Conservation (phyloP, 768 basidiomycete genomes). For the Stropharia rugosoannulata region DNA sequence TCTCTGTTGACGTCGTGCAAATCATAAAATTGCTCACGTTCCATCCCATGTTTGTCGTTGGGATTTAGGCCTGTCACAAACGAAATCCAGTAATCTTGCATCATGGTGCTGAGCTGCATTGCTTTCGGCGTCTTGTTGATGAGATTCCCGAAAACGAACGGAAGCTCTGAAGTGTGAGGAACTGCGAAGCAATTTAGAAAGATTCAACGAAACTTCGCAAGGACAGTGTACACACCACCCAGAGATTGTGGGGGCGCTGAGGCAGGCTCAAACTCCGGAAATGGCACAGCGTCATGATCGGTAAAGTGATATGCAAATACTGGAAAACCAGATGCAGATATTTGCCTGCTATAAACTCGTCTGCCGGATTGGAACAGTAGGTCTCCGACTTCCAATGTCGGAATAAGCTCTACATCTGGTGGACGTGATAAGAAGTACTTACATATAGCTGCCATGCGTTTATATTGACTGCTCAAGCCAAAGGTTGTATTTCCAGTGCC, state of each 20-base stretch:
- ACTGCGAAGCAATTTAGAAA: conserved; percentile 7
- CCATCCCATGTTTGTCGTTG: conserved; percentile 30
- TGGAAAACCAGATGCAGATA: conserved; percentile 31
- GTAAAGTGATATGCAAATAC: conserved; percentile 39
- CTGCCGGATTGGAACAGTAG: conserved; percentile 22
- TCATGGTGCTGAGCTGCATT: conserved; percentile 20
- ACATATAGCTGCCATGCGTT: conserved; percentile 28
- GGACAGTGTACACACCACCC: conserved; percentile 19
- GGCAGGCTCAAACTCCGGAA: conserved; percentile 13
- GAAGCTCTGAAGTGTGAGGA: conserved; percentile 22
- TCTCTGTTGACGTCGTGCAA: neutral
- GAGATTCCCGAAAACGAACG: conserved; percentile 28
- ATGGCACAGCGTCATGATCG: conserved; percentile 19
- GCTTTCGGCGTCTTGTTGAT: conserved; percentile 15
- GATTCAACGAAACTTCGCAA: neutral
- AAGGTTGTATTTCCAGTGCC: conserved; percentile 42
- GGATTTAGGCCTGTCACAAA: conserved; percentile 33
- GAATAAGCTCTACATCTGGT: neutral
- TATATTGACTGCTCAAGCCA: conserved; percentile 29
- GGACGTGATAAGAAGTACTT: neutral
- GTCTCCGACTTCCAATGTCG: conserved; percentile 21
- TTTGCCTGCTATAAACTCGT: conserved; percentile 32
- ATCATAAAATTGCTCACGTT: neutral
- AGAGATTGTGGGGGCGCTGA: conserved; percentile 14
- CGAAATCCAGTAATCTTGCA: conserved; percentile 40